Evolutionary conservation across 495 filamentous ascomycete genomes (phyloP), one percentile per base, ranked within the genome.

Genomic region (Chaetomium fimeti): DNA sequence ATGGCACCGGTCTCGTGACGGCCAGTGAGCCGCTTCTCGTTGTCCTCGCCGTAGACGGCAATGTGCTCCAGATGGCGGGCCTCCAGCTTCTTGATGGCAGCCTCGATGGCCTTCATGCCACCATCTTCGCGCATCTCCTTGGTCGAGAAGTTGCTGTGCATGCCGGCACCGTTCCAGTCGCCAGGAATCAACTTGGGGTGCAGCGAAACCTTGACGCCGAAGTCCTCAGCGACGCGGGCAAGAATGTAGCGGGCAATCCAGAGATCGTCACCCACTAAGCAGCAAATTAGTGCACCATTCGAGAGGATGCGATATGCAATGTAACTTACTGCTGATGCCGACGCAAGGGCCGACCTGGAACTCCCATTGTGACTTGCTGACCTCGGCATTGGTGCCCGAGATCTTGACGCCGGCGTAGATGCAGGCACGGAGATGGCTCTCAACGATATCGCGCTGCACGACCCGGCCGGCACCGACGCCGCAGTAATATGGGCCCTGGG

Each of bases 151-250:
- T 97, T 81, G 88, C 82, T 89, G 87, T 98, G 94, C 48, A 98
- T 91, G 82, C 94, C 94, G 65, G 94, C 93, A 76, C 94, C 95
- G 86, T 98, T 98, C 94, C 94, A 98, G 82, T 98, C 92, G 75
- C 94, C 94, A 66, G 92, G 91, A 77, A 98, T 96, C 69, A 94
- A 94, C 89, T 98, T 98, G 75, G 94, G 94, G 74, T 92, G 85
- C 80, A 98, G 91, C 54, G 94, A 95, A 67, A 98, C 91, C 84
- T 92, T 91, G 79, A 88, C 91, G 77, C 94, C 94, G 74, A 97
- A 97, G 74, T 97, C 94, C 76, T 98, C 94, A 64, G 95, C 90
- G 66, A 98, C 91, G 68, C 94, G 92, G 88, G 92, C 86, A 68
- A 97, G 92, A 55, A 98, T 85, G 86, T 93, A 98, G 65, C 94